Evolutionary conservation across 208 protist species (phyloP), one percentile per base, ranked within the genome.

Genomic region (Trypanosoma scelopori): DNA sequence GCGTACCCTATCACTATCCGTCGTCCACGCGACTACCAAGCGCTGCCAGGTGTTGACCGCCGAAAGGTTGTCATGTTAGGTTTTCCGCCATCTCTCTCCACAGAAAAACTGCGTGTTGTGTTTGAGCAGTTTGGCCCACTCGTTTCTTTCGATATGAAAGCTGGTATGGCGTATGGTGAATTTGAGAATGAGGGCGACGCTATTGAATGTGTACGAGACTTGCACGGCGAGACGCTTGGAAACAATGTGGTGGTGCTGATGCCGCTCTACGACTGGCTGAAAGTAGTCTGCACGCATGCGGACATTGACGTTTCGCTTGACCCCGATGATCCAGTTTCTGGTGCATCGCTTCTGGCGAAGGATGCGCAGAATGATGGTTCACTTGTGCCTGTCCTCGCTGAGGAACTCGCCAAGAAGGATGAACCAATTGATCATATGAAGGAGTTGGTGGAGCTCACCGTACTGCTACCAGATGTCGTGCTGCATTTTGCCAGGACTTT

Each of bases 221-320:
- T 95, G 53, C 84, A 95, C 47, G 89, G 89, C 32, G 59, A 77
- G 30, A 82, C 84, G 25, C 76, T 95, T 27, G 84, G 82, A 35
- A 81, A 69, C 35, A 78, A 69, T 59, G 78, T 91, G 58, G 75
- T 92, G 18, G 63, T 89, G 4, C 69, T 84, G 12, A 59, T 90
- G 41, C 86, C 84, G 0, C 61, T 92, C 27, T 81, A 86, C 65
- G 83, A 95, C 56, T 92, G 86, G 84, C 60, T 95, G 46, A 88
- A 86, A 69, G 81, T 74, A 27, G 55, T 86, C 48, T 88, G 84
- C 32, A 71, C 82, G 28, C 74, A 84, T 32, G 70, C 78, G 25
- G 86, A 68, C 12, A 82, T 95, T 58, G 84, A 92, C 65, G 83
- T 95, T 30, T 55, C 79, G 12, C 69, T 94, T 49, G 74, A 86